Evolutionary conservation across 495 filamentous ascomycete species (phyloP).

Genomic region (Sordaria brevicollis): DNA sequence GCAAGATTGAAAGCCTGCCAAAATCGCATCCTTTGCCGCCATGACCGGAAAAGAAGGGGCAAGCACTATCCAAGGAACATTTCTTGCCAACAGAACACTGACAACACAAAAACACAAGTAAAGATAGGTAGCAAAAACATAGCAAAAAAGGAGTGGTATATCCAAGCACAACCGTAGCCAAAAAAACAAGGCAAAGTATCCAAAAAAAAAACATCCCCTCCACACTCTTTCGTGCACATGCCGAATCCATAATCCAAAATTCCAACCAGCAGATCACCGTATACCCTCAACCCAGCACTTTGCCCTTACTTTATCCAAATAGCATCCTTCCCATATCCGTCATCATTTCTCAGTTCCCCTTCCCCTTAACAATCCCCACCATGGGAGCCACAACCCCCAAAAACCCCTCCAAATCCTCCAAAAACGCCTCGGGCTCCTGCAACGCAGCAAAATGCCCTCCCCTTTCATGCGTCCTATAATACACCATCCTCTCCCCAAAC

Average conservation of each 20-base stretch:
- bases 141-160: not conserved
- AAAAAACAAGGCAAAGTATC: not conserved
- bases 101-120: not conserved
- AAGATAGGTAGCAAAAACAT: not conserved
- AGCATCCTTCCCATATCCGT: too few species aligned
- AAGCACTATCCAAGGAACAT: too few species aligned
- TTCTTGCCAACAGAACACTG: not conserved
- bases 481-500: constrained; percentile 28
- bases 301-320: too few species aligned
- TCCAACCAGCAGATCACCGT: not conserved
- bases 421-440: constrained; percentile 43
- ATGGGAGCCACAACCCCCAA: constrained; percentile 4
- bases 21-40: too few species aligned
- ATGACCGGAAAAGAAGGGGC: too few species aligned
- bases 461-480: constrained; percentile 32
- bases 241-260: not conserved
- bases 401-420: constrained; percentile 49
- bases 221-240: not conserved
- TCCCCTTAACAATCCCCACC: not conserved
- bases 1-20: too few species aligned
- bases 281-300: too few species aligned
- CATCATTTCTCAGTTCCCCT: not conserved
- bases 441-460: constrained; percentile 58
- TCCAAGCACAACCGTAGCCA: not conserved
- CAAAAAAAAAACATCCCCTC: not conserved